Base-by-base conservation (phyloP, 2,329 filamentous ascomycete genomes). In the Pseudopithomyces maydicus region DNA sequence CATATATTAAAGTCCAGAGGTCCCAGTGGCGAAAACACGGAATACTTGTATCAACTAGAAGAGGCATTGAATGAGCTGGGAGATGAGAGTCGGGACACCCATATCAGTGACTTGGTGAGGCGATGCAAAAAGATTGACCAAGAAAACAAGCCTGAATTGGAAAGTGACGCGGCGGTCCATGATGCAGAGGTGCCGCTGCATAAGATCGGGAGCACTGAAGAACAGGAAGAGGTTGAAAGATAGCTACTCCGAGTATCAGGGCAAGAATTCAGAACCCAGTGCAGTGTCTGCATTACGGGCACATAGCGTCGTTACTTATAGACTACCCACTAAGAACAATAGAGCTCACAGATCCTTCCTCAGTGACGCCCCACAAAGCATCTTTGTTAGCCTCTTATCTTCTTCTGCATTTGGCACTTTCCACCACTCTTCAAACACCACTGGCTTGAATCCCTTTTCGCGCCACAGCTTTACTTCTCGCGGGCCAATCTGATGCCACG, bases 21-120 rank as follows among this genome's bases (percentile, higher is more conserved):
- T 0, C 91, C 93, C 22, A 97, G 92, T 76, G 95, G 95, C 0
- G 85, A 89, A 72, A 98, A 98, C 75, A 87, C 84, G 57, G 94
- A 98, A 71, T 99, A 99, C 77, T 81, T 99, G 41, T 89, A 91
- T 72, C 83, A 88, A 63, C 80, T 99, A 42, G 91, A 97, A 72
- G 80, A 81, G 55, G 91, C 91, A 6, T 81, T 99, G 63, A 77
- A 87, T 57, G 86, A 84, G 29, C 78, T 98, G 64, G 89, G 90
- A 60, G 79, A 85, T 2, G 90, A 91, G 51, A 95, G 90, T 71
- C 87, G 86, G 2, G 95, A 98, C 79, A 84, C 83, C 59, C 94
- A 99, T 81, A 84, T 99, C 52, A 88, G 85, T 48, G 93, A 98
- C 77, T 79, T 99, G 66, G 91, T 91, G 15, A 77, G 80, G 55